These are phyloP conservation scores for Vitis hybrid DNA, from an alignment of 177 flowering plant genomes.

Conservation along the genomic window DNA sequence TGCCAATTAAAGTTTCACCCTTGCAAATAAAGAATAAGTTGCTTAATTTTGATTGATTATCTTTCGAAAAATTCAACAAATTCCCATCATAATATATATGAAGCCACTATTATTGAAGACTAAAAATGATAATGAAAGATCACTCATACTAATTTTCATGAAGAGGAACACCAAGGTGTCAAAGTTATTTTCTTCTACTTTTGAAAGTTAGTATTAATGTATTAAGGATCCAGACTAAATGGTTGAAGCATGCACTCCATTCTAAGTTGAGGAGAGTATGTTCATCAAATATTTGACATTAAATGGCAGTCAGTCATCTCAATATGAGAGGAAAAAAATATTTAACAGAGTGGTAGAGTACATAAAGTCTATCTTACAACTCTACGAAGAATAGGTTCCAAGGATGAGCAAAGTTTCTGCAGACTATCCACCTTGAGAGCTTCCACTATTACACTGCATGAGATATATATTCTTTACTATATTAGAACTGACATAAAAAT, in stretches of 20 bases:
- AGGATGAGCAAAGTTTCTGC: slow-evolving; percentile 73
- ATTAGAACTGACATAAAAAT: background rate
- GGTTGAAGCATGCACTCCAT: too few species aligned
- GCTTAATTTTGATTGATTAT: background rate
- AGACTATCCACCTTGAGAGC: slow-evolving; percentile 73
- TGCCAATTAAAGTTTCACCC: background rate
- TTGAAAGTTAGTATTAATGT: too few species aligned
- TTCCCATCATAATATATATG: too few species aligned
- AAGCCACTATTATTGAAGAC: too few species aligned
- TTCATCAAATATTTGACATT: too few species aligned
- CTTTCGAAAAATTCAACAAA: background rate
- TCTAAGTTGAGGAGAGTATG: too few species aligned
- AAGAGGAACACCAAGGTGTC: too few species aligned
- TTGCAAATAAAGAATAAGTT: background rate
- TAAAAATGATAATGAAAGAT: background rate
- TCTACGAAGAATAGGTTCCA: slow-evolving; percentile 80
- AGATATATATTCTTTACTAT: background rate
- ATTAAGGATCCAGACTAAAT: too few species aligned
- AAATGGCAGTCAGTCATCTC: background rate
- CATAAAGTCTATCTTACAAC: slow-evolving; percentile 44
- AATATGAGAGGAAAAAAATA: background rate
- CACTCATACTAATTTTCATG: background rate
- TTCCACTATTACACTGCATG: slow-evolving; percentile 70
- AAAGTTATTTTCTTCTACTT: too few species aligned
- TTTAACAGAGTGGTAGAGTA: background rate